Evolutionary conservation across 1,139 yeast genomes (phyloP).

Genomic region (Geotrichum citri-aurantii): DNA sequence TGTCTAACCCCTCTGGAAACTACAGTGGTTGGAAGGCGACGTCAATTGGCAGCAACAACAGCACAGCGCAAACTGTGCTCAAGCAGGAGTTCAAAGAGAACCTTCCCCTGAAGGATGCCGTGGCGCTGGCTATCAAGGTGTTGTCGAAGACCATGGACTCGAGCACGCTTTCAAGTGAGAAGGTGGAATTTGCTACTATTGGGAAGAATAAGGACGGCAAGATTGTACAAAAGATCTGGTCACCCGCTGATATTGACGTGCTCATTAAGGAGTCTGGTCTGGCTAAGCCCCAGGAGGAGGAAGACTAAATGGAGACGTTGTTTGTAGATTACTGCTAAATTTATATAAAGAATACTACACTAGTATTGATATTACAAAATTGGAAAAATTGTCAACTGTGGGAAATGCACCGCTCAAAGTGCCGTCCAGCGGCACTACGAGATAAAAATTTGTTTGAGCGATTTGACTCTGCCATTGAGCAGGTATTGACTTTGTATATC

Average conservation of each 20-base stretch:
- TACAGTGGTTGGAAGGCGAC: constrained; percentile 99
- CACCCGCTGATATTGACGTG: constrained; percentile 65
- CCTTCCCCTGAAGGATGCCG: constrained; percentile 68
- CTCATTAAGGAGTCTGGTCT: constrained; percentile 72
- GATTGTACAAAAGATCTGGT: constrained; percentile 70
- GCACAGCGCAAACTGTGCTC: constrained; percentile 91
- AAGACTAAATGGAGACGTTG: constrained; percentile 31
- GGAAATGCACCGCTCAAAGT: not conserved
- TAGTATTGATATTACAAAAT: not conserved
- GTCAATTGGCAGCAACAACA: constrained; percentile 91
- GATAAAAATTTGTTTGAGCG: not conserved
- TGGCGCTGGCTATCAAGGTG: constrained; percentile 84
- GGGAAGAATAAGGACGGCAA: constrained; percentile 46
- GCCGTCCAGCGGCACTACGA: not conserved
- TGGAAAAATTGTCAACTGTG: not conserved
- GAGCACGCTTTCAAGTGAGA: constrained; percentile 76
- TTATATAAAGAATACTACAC: not conserved
- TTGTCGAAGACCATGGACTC: constrained; percentile 92
- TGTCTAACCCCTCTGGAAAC: constrained; percentile 96
- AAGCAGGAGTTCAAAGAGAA: constrained; percentile 94
- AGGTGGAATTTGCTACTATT: constrained; percentile 84
- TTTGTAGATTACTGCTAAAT: not conserved
- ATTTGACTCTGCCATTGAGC: not conserved
- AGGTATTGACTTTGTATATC: not conserved
- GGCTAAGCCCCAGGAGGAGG: constrained; percentile 48